Conservation (phyloP, 2,329 filamentous ascomycete genomes). For the Tolypocladium cylindrosporum region DNA sequence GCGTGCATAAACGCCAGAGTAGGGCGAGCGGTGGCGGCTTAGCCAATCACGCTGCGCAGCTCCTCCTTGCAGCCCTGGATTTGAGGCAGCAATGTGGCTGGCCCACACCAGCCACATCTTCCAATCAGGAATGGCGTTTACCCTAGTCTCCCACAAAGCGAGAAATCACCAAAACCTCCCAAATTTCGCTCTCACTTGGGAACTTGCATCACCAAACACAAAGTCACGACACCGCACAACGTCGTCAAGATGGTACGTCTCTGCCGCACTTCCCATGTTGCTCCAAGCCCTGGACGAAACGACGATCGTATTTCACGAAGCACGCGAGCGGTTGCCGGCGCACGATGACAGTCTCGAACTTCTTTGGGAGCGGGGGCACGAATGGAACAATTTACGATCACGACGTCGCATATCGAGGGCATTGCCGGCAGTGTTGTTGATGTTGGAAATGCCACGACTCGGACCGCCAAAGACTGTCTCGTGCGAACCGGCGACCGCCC, state of each 20-base stretch:
- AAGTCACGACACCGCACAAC: slow-evolving; percentile 31
- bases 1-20: not conserved
- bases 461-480: slow-evolving; percentile 7
- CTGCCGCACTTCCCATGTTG: slow-evolving; percentile 8
- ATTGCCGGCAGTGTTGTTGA: not conserved
- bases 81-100: not conserved
- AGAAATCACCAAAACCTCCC: slow-evolving; percentile 32
- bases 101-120: slow-evolving; percentile 13
- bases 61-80: slow-evolving; percentile 1
- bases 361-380: not conserved
- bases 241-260: slow-evolving; percentile 40
- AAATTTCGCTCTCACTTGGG: slow-evolving; percentile 25
- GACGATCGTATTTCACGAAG: slow-evolving; percentile 2
- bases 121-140: slow-evolving; percentile 24
- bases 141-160: slow-evolving; percentile 34
- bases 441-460: not conserved
- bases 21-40: not conserved
- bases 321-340: slow-evolving; percentile 13
- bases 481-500: slow-evolving; percentile 7
- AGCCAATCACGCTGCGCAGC: not conserved
- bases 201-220: slow-evolving; percentile 32
- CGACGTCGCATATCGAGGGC: not conserved
- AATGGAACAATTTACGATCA: not conserved
- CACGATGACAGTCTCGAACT: slow-evolving; percentile 19
- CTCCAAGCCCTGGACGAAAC: slow-evolving; percentile 3